Evolutionary conservation across 306 rosid genomes (phyloP).

Genomic region (Pyrus bretschneideri): DNA sequence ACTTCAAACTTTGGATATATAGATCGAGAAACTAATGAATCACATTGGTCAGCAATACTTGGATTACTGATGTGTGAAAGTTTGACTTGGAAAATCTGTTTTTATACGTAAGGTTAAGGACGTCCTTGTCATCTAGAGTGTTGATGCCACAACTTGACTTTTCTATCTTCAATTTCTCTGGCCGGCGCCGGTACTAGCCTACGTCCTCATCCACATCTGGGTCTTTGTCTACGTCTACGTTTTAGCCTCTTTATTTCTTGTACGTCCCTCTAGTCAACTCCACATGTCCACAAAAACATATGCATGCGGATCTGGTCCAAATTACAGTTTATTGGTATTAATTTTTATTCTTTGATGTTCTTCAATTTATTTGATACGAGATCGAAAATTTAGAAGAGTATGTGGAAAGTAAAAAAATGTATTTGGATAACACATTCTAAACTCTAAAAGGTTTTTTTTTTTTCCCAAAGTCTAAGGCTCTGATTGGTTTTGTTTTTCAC

Average conservation of each 20-base stretch:
- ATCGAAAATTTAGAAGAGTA: fast-evolving
- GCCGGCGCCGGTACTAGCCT: neutral
- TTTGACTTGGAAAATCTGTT: neutral
- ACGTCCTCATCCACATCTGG: neutral
- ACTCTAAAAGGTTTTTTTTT: too few species aligned
- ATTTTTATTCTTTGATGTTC: too few species aligned
- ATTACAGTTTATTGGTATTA: neutral
- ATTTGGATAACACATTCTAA: too few species aligned
- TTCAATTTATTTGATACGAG: too few species aligned
- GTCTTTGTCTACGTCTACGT: neutral
- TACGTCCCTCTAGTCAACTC: neutral
- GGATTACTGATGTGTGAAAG: neutral
- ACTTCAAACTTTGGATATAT: neutral
- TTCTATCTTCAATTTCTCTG: neutral
- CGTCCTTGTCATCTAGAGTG: neutral
- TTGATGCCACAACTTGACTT: neutral
- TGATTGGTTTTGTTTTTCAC: too few species aligned
- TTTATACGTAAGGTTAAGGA: neutral
- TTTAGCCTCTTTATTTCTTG: neutral
- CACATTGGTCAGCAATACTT: neutral
- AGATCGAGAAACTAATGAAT: neutral
- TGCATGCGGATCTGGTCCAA: neutral
- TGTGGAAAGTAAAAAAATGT: too few species aligned
- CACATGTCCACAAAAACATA: neutral
- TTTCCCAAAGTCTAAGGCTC: too few species aligned